Conservation (phyloP, 768 basidiomycete genomes). For the Lactarius vividus region DNA sequence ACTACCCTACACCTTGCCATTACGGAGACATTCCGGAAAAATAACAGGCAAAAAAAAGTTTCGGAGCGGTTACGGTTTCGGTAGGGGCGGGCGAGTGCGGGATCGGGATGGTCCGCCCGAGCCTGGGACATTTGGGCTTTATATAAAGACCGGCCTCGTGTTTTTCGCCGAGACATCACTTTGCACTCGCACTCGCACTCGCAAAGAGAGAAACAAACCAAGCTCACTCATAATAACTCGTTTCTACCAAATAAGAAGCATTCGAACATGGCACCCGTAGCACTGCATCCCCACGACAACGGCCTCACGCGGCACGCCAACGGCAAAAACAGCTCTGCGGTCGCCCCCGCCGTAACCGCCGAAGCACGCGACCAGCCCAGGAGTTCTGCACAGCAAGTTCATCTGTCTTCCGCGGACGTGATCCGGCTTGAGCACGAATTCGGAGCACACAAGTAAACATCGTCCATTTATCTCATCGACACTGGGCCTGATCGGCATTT, state of each 20-base stretch:
- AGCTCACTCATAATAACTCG: not conserved
- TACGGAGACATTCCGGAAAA: not conserved
- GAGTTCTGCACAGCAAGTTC: conserved; percentile 19
- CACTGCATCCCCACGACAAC: conserved; percentile 15
- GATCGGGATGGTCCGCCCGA: conserved; percentile 1
- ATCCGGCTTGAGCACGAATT: conserved; percentile 80
- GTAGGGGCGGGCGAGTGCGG: not conserved
- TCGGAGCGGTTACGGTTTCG: not conserved
- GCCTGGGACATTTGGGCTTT: not conserved
- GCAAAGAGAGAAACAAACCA: not conserved
- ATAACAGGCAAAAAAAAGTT: not conserved
- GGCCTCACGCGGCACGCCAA: conserved; percentile 15
- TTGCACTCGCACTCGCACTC: not conserved
- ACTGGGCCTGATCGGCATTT: not conserved
- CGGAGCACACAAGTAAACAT: conserved; percentile 83
- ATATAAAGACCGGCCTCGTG: not conserved
- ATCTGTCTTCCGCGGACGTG: conserved; percentile 60
- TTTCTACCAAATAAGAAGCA: not conserved
- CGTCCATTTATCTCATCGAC: not conserved
- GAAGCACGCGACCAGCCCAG: conserved; percentile 8
- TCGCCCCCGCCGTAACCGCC: not conserved
- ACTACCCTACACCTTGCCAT: not conserved
- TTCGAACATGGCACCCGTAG: conserved; percentile 21
- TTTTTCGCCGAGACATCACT: not conserved
- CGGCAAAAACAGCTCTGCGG: conserved; percentile 24